A percentile compares a stretch with the other conserved stretches of the same genome.
phyloP scores from a whole-genome alignment of 106 monocot species.

The Posidonia australis region DNA sequence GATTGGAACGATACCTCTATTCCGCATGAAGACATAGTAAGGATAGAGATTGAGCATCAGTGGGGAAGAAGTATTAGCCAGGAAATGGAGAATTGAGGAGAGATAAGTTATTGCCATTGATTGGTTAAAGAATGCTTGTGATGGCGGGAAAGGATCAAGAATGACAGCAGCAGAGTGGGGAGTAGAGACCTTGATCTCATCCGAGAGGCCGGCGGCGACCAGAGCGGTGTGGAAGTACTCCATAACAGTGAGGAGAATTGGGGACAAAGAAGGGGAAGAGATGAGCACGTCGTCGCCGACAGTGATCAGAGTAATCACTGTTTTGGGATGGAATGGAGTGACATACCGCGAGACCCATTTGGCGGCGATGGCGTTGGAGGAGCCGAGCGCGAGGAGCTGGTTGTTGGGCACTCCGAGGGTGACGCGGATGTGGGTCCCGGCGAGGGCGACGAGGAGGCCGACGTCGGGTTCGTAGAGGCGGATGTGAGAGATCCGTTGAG shows the following conservation, averaged over 20 bases:
- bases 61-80: slow-evolving; percentile 40
- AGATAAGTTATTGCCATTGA: slow-evolving; percentile 36
- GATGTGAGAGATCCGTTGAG: slow-evolving; percentile 12
- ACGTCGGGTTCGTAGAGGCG: slow-evolving; percentile 23
- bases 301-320: slow-evolving; percentile 7
- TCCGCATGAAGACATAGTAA: slow-evolving; percentile 57
- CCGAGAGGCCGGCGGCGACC: slow-evolving; percentile 52
- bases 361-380: slow-evolving; percentile 5
- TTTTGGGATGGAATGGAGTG: slow-evolving; percentile 8
- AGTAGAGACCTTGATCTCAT: slow-evolving; percentile 73
- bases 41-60: slow-evolving; percentile 88
- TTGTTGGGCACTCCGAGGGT: slow-evolving; percentile 18
- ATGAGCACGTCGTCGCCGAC: slow-evolving; percentile 26
- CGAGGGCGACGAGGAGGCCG: slow-evolving; percentile 15
- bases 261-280: slow-evolving; percentile 1
- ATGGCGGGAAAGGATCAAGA: slow-evolving; percentile 80
- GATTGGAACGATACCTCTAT: slow-evolving; percentile 52
- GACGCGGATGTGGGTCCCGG: slow-evolving; percentile 9
- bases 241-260: slow-evolving; percentile 21
- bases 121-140: slow-evolving; percentile 85
- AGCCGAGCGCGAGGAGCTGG: slow-evolving; percentile 19
- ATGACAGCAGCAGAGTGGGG: slow-evolving; percentile 53
- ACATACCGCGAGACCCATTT: slow-evolving; percentile 17
- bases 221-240: slow-evolving; percentile 11
- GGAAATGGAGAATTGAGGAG: slow-evolving; percentile 48